Conservation (phyloP, 805 yeast genomes). For the Grigorovia transvaalensis region DNA sequence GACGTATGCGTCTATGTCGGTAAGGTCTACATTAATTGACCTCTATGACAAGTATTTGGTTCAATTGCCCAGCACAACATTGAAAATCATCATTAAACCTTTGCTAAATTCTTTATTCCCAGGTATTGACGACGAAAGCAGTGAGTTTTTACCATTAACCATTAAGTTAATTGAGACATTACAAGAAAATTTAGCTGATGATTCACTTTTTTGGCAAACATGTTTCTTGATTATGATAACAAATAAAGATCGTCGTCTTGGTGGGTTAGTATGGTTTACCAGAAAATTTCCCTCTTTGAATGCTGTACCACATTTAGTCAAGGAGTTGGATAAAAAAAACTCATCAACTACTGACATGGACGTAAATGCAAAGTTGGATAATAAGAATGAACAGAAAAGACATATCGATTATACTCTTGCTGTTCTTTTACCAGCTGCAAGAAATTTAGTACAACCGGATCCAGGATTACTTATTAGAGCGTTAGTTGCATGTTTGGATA, state of each 20-base stretch:
- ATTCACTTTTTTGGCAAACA: conserved; percentile 78
- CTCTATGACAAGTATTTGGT: conserved; percentile 49
- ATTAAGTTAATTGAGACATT: conserved; percentile 51
- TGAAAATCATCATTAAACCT: conserved; percentile 56
- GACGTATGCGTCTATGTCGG: conserved; percentile 80
- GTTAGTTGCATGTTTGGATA: conserved; percentile 54
- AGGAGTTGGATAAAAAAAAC: conserved; percentile 8
- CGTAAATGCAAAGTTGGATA: background rate
- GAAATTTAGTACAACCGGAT: conserved; percentile 58
- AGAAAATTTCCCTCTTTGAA: conserved; percentile 53
- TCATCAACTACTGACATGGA: background rate
- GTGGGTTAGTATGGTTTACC: conserved; percentile 67
- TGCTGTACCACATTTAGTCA: conserved; percentile 25
- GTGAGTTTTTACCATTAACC: conserved; percentile 64
- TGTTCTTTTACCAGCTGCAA: conserved; percentile 39
- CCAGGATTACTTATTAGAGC: conserved; percentile 72
- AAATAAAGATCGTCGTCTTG: conserved; percentile 70
- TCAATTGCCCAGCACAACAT: conserved; percentile 36
- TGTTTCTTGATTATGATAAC: conserved; percentile 65
- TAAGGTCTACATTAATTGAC: conserved; percentile 65
- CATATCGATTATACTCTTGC: conserved; percentile 27
- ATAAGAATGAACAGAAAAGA: conserved; percentile 1
- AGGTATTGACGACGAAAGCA: conserved; percentile 86
- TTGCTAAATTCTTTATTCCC: conserved; percentile 66
- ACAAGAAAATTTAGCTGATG: conserved; percentile 47